phyloP scores from a whole-genome alignment of 2,329 filamentous ascomycete species.

The Didymella glomerata region DNA sequence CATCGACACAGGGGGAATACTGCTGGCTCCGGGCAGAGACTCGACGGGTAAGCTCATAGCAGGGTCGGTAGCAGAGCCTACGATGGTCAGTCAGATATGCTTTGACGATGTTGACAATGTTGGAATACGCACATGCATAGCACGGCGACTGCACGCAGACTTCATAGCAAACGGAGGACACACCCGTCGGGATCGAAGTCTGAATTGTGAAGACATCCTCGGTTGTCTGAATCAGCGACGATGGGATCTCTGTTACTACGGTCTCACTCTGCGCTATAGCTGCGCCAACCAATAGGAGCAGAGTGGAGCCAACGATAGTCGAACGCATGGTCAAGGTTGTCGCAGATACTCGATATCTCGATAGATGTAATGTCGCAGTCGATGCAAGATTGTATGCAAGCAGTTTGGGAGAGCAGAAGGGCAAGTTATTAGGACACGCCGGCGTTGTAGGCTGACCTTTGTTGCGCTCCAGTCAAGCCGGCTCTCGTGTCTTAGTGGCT shows the following conservation, averaged over 20 bases:
- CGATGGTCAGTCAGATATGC: slow-evolving; percentile 3
- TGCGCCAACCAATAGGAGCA: slow-evolving; percentile 40
- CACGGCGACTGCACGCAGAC: slow-evolving; percentile 41
- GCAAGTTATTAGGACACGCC: slow-evolving; percentile 7
- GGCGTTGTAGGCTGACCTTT: slow-evolving; percentile 16
- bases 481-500: slow-evolving; percentile 19
- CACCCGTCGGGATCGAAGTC: slow-evolving; percentile 31
- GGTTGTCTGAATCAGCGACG: slow-evolving; percentile 23
- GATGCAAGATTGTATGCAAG: not conserved
- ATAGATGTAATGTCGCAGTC: not conserved
- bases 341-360: not conserved
- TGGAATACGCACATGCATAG: slow-evolving; percentile 35
- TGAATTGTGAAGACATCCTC: slow-evolving; percentile 41
- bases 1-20: not conserved
- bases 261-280: slow-evolving; percentile 25
- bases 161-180: slow-evolving; percentile 32
- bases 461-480: slow-evolving; percentile 18
- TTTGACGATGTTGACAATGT: not conserved
- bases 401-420: not conserved
- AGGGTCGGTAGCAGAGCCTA: slow-evolving; percentile 21
- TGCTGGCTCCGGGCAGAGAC: slow-evolving; percentile 9
- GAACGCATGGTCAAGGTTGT: slow-evolving; percentile 33
- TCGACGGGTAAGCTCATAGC: slow-evolving; percentile 24
- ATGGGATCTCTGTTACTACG: slow-evolving; percentile 14
- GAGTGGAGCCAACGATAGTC: slow-evolving; percentile 27